These are phyloP conservation scores for Ophiostoma sp. DNA, from an alignment of 2,329 filamentous ascomycete species.

Conservation along the genomic window DNA sequence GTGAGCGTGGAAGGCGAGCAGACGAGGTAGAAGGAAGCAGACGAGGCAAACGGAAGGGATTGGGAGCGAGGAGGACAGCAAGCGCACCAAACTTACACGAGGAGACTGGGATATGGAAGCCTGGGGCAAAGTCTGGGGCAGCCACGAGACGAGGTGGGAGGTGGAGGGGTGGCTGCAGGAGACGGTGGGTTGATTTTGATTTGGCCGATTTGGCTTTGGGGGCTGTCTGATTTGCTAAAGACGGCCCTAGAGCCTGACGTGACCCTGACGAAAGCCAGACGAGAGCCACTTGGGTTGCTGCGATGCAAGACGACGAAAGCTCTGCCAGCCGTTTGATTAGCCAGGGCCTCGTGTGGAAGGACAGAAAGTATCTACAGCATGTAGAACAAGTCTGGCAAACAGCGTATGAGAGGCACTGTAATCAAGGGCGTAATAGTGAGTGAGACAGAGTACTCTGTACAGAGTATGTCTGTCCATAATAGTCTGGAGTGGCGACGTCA, in stretches of 20 bases:
- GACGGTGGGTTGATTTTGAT: no score
- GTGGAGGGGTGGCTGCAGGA: background rate
- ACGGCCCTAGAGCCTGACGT: background rate
- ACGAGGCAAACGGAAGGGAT: background rate
- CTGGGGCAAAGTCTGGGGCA: slow-evolving; percentile 5
- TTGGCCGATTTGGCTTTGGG: background rate
- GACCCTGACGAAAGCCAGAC: background rate
- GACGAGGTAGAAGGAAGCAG: background rate
- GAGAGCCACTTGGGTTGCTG: background rate
- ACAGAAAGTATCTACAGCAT: background rate
- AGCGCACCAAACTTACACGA: slow-evolving; percentile 2
- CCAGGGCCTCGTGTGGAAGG: background rate
- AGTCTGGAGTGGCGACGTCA: background rate
- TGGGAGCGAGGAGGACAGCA: background rate
- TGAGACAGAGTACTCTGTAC: no score
- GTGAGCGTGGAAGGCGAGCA: background rate
- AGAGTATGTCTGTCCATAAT: background rate
- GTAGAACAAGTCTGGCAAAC: background rate
- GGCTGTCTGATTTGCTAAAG: background rate
- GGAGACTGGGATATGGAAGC: background rate
- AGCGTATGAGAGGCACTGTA: slow-evolving; percentile 2
- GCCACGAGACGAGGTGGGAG: background rate
- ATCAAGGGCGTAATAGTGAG: background rate
- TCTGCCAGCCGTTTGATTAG: background rate
- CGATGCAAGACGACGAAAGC: background rate